Base-by-base conservation (phyloP, 192 early-diverging fungal species). In the Spinellus fusiger region DNA sequence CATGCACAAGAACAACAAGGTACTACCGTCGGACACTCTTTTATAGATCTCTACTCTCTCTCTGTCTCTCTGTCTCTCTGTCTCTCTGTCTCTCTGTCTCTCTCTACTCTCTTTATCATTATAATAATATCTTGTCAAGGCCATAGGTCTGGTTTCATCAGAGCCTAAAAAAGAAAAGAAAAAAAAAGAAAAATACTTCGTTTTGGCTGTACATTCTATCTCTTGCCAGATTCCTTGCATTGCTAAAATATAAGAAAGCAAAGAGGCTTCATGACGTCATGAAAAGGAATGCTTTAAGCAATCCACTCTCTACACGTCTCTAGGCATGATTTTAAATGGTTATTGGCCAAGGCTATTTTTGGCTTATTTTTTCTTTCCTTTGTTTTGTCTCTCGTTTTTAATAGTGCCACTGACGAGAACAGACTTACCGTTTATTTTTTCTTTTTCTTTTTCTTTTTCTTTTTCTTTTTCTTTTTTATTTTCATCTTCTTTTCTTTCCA, bases 391-490 rank as follows among this genome's bases (percentile, higher is more conserved):
- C 5, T 37, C 13, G 5, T 13, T 37, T 37, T 37, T 37, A 37
- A 9, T 9, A 37, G 5, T 37, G 7, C 51, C 22, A 29, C 8
- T n/a, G 28, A 28, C 23, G n/a, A n/a, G n/a, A n/a, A n/a, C n/a
- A n/a, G n/a, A n/a, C n/a, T n/a, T n/a, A n/a, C n/a, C n/a, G n/a
- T n/a, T n/a, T 26, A 32, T 29, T 29, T 31, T 29, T 53, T 12
- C 4, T 53, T 27, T 53, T 53, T 54, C 32, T 32, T 29, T 18
- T 29, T 51, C 49, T 29, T 29, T 54, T 54, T 29, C n/a, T 54
- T 54, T 54, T 16, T 54, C 28, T 54, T 34, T 54, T 18, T 54
- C 26, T 54, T 34, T 54, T 9, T 32, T 32, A 33, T 54, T 27
- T 53, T 49, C 51, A 32, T 54, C 9, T 54, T 54, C 28, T 54